Conservation (phyloP, 139 green algal genomes). For the Chlorella sp. region DNA sequence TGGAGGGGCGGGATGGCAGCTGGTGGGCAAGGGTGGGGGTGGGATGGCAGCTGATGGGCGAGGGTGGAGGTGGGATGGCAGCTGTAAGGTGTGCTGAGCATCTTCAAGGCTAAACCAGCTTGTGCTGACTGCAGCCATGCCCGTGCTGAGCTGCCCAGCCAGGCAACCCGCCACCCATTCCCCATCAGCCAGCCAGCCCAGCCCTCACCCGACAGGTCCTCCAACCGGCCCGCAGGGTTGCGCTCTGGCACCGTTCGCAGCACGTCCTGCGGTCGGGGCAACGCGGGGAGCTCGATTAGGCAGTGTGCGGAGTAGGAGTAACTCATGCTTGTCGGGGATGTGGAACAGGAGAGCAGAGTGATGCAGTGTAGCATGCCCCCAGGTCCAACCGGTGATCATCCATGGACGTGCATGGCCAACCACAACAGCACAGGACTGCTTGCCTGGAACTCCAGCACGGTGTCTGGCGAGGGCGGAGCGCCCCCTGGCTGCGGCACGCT, state of each 20-base stretch:
- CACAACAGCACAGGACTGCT: too few relatives aligned
- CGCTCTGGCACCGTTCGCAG: conserved; percentile 60
- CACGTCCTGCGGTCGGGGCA: conserved; percentile 64
- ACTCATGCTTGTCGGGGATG: too few relatives aligned
- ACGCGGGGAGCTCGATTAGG: too few relatives aligned
- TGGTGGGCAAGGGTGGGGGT: neutral
- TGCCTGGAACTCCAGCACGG: conserved; percentile 38
- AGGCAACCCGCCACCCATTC: neutral
- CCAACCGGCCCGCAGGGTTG: conserved; percentile 57
- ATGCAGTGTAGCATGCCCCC: too few relatives aligned
- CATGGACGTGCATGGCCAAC: too few relatives aligned
- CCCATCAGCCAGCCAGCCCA: neutral
- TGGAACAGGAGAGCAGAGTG: neutral
- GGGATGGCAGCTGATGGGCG: neutral
- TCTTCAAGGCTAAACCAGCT: neutral
- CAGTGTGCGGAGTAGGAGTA: too few relatives aligned
- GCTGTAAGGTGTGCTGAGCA: too few relatives aligned
- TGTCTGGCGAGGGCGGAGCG: conserved; percentile 6
- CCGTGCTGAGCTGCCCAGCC: neutral
- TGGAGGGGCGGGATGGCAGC: neutral
- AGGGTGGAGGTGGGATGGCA: neutral
- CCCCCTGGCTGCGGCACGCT: neutral
- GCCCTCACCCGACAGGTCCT: conserved; percentile 71
- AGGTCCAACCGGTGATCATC: too few relatives aligned
- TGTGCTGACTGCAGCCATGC: neutral